These are phyloP conservation scores for Cyberlindnera samutprakarnensis DNA, from an alignment of 805 yeast species.

Conservation along the genomic window DNA sequence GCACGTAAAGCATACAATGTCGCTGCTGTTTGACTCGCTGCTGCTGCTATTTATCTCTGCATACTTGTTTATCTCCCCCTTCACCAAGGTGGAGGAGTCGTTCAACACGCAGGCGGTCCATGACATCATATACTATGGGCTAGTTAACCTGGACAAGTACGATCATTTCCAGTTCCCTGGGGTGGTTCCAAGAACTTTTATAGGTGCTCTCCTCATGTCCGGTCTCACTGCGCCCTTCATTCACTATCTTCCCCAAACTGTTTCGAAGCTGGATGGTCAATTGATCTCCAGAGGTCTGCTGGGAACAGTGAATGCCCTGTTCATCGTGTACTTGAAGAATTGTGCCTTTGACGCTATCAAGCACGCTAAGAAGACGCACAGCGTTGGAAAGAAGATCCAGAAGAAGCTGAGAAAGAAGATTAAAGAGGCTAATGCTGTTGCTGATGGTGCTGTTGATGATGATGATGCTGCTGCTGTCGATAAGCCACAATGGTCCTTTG, in stretches of 20 bases:
- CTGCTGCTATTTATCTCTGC: slow-evolving; percentile 39
- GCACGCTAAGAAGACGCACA: not conserved
- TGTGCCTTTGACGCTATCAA: slow-evolving; percentile 27
- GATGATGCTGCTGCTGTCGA: slow-evolving; percentile 2
- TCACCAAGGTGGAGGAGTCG: slow-evolving; percentile 90
- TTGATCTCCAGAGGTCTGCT: slow-evolving; percentile 48
- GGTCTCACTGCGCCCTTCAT: slow-evolving; percentile 33
- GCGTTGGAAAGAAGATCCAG: not conserved
- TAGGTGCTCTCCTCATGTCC: slow-evolving; percentile 59
- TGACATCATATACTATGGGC: slow-evolving; percentile 68
- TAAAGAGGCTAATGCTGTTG: slow-evolving; percentile 5
- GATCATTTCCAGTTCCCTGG: slow-evolving; percentile 85
- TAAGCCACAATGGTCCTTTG: slow-evolving; percentile 24
- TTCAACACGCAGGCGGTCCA: slow-evolving; percentile 86
- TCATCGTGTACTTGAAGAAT: slow-evolving; percentile 43
- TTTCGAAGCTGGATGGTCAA: slow-evolving; percentile 45
- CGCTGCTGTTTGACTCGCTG: slow-evolving; percentile 24
- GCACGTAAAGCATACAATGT: too few species aligned
- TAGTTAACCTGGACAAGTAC: slow-evolving; percentile 34
- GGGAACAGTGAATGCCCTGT: slow-evolving; percentile 53
- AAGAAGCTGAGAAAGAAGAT: slow-evolving; percentile 10
- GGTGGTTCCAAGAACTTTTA: slow-evolving; percentile 78
- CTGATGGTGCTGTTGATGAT: slow-evolving; percentile 5
- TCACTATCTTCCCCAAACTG: slow-evolving; percentile 8
- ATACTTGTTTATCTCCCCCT: slow-evolving; percentile 60